Evolutionary conservation across 2,329 filamentous ascomycete genomes (phyloP).

Genomic region (Neopestalotiopsis rosae): DNA sequence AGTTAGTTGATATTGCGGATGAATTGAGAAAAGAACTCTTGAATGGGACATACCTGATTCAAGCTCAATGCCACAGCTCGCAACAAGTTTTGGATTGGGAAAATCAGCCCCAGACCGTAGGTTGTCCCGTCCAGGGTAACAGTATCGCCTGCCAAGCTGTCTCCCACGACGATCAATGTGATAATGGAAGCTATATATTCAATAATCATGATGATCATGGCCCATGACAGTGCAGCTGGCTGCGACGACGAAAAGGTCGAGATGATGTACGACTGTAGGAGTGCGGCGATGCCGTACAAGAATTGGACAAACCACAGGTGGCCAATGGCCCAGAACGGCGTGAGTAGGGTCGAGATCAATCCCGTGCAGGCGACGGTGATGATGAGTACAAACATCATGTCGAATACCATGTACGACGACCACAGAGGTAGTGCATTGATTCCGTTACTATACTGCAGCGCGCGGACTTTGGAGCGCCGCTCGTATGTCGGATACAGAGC

Average conservation of each 20-base stretch:
- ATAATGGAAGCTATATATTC: conserved; percentile 33
- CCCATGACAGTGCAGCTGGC: conserved; percentile 67
- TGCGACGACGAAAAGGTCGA: conserved; percentile 67
- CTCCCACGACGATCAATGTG: conserved; percentile 29
- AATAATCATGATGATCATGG: conserved; percentile 31
- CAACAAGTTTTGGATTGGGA: conserved; percentile 66
- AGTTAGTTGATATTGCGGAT: neutral
- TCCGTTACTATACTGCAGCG: conserved; percentile 73
- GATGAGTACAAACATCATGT: conserved; percentile 62
- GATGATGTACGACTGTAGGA: conserved; percentile 65
- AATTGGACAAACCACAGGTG: conserved; percentile 69
- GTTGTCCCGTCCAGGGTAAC: conserved; percentile 61
- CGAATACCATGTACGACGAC: conserved; percentile 68
- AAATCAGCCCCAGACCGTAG: conserved; percentile 63
- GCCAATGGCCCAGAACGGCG: conserved; percentile 61
- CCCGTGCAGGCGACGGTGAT: conserved; percentile 49
- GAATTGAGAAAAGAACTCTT: neutral
- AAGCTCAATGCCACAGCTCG: conserved; percentile 64
- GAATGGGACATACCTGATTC: conserved; percentile 44
- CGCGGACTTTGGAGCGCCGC: conserved; percentile 64
- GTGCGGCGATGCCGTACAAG: conserved; percentile 67
- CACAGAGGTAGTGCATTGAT: conserved; percentile 67
- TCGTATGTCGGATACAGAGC: conserved; percentile 70
- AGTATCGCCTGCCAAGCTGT: conserved; percentile 30
- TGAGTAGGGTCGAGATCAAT: conserved; percentile 55